These are phyloP conservation scores for Fusarium sp. DNA, from an alignment of 2,329 filamentous ascomycete genomes.

Conservation along the genomic window DNA sequence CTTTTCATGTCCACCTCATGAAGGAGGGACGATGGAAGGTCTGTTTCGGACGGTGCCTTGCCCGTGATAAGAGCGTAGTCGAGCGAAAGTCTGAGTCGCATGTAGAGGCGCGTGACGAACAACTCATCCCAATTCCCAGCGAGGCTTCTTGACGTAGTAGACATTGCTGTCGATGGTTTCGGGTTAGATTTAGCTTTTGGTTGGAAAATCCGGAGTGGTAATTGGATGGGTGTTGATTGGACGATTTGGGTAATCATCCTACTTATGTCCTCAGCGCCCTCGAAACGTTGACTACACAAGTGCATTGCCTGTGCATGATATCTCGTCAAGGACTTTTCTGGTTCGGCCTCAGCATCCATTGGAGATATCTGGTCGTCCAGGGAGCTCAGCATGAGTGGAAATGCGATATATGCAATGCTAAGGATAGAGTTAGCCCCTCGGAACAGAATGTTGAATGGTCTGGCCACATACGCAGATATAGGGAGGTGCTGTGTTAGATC, in stretches of 20 bases:
- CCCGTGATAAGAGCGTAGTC: slow-evolving; percentile 19
- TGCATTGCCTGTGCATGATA: slow-evolving; percentile 30
- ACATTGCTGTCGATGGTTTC: neutral
- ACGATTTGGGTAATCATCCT: slow-evolving; percentile 28
- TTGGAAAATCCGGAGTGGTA: neutral
- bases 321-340: neutral
- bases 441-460: accelerated
- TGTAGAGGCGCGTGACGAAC: slow-evolving; percentile 19
- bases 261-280: slow-evolving; percentile 19
- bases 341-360: accelerated
- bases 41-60: neutral
- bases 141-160: accelerated
- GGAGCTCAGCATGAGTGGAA: slow-evolving; percentile 26
- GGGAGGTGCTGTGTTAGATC: slow-evolving; percentile 15
- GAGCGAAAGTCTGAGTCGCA: slow-evolving; percentile 16
- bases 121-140: slow-evolving; percentile 12
- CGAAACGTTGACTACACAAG: slow-evolving; percentile 10
- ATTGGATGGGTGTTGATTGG: slow-evolving; percentile 16
- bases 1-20: neutral
- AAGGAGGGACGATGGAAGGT: neutral
- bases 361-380: slow-evolving; percentile 15
- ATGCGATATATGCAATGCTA: slow-evolving; percentile 22
- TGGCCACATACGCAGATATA: slow-evolving; percentile 1
- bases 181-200: neutral
- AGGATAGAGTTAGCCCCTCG: accelerated